Conservation (phyloP, 306 rosid genomes). For the Citrullus colocynthis region DNA sequence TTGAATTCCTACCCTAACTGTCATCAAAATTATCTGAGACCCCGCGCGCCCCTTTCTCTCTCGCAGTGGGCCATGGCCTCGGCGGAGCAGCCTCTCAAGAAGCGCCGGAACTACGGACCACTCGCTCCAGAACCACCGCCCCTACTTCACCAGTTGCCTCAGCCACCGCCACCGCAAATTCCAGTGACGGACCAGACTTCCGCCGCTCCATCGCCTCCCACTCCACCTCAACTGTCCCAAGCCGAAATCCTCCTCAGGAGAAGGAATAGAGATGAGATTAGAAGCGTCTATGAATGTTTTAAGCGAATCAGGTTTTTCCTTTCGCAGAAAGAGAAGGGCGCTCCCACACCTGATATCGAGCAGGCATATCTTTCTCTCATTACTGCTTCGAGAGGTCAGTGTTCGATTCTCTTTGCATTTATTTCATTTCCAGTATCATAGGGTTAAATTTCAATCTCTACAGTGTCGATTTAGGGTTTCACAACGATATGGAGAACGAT, state of each 20-base stretch:
- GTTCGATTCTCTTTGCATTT: neutral
- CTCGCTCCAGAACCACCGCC: constrained; percentile 15
- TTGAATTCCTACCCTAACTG: neutral
- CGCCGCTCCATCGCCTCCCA: constrained; percentile 26
- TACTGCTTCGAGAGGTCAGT: constrained; percentile 41
- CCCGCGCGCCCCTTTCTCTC: constrained; percentile 8
- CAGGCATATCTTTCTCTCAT: constrained; percentile 46
- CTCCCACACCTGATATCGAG: constrained; percentile 29
- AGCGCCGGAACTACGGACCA: constrained; percentile 41
- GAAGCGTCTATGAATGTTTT: constrained; percentile 39
- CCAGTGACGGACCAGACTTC: constrained; percentile 12
- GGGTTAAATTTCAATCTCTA: neutral
- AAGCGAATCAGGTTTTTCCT: constrained; percentile 36
- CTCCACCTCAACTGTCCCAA: constrained; percentile 33
- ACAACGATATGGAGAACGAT: neutral
- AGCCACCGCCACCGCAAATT: constrained; percentile 23
- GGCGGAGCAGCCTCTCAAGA: constrained; percentile 55
- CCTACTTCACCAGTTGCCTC: constrained; percentile 6
- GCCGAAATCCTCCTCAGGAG: constrained; percentile 30
- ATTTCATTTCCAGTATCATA: neutral
- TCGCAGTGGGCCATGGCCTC: constrained; percentile 35
- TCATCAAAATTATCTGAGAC: neutral
- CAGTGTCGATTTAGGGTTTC: neutral
- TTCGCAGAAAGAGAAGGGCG: constrained; percentile 22
- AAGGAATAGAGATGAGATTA: constrained; percentile 42